phyloP scores from a whole-genome alignment of 345 rosid species.

The Lenwebbia sp. region DNA sequence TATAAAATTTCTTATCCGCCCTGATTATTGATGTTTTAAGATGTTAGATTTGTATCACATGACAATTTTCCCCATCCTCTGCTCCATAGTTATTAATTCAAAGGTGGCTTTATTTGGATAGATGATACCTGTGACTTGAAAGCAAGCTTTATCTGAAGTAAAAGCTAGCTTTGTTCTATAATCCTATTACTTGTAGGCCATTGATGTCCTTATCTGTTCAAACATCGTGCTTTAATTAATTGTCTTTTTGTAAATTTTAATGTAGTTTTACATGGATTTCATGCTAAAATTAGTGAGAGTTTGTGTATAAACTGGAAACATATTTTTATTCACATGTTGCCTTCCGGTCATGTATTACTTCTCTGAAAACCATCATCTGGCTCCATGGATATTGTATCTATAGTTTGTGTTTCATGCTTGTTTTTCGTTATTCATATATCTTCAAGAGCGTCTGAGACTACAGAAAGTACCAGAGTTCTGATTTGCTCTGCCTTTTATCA shows the following conservation, averaged over 20 bases:
- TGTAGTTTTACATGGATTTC: background rate
- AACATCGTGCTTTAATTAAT: background rate
- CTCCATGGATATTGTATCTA: background rate
- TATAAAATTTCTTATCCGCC: background rate
- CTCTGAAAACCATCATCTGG: background rate
- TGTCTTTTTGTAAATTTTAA: background rate
- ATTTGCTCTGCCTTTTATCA: background rate
- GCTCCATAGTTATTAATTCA: background rate
- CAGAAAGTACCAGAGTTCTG: background rate
- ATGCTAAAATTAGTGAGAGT: background rate
- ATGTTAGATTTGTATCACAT: background rate
- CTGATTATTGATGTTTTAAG: background rate
- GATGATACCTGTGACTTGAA: too few relatives aligned
- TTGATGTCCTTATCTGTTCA: background rate
- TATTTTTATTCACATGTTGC: background rate
- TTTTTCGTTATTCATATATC: background rate
- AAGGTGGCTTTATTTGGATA: background rate
- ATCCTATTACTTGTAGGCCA: background rate
- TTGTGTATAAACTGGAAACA: background rate
- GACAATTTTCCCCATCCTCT: background rate
- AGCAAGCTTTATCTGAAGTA: background rate
- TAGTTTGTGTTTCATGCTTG: background rate
- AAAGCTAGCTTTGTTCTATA: background rate
- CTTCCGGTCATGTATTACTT: background rate
- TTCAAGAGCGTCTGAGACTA: background rate